Evolutionary conservation across 2,329 filamentous ascomycete genomes (phyloP), one percentile per base, ranked within the genome.

Genomic region (Polychaeton citri): DNA sequence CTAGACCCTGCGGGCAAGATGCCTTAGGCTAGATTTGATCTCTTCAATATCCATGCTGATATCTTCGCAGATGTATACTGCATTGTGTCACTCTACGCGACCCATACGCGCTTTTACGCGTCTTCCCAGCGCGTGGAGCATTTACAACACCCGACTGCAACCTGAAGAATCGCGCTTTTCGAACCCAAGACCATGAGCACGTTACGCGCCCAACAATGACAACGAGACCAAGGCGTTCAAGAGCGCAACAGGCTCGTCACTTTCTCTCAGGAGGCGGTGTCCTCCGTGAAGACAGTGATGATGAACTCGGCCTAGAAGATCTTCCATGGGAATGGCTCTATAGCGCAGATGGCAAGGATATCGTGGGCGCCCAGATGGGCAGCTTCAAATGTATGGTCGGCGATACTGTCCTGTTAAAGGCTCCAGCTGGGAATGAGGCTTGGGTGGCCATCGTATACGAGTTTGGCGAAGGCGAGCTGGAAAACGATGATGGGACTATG

Each of bases 381-480:
- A 66, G 58, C 9, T 94, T 95, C 45, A 72, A 80, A 52, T 94
- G 86, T 61, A 71, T 64, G 36, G 57, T 94, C 24, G 90, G 90
- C 31, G 86, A 98, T 52, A 73, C 76, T 15, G 79, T 96, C 21
- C 67, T 96, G 28, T 68, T 98, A 37, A 92, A 93, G 58, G 84
- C 87, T 1, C 52, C 52, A 8, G 84, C 92, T 26, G 85, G 83
- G 28, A 84, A 84, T 45, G 85, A 92, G 50, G 81, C 86, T 8
- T 98, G 90, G 87, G 81, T 92, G 2, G 90, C 84, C 21, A 76
- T 98, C 42, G 80, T 95, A 35, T 81, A 79, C 50, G 78, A 83
- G 30, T 94, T 98, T 46, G 55, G 78, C 26, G 77, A 88, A 32
- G 74, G 78, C 20, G 77, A 81, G 32, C 43, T 43, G 6, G 71